Conservation (phyloP, 345 rosid genomes). For the Salix koriyanagi region DNA sequence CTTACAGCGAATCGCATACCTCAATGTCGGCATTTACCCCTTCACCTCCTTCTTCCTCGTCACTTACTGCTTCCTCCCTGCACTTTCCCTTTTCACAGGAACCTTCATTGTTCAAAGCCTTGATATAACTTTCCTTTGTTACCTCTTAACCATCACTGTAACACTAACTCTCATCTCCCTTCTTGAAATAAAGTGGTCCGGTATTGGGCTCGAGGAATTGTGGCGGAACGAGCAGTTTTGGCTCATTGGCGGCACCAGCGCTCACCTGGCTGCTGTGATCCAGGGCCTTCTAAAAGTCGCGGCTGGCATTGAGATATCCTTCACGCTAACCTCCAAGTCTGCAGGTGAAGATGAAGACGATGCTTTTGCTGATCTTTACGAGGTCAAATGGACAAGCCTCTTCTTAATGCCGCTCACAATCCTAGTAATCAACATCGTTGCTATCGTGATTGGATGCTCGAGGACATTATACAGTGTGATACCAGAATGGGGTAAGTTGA, state of each 20-base stretch:
- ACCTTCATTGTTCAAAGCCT: constrained; percentile 66
- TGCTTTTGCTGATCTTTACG: constrained; percentile 64
- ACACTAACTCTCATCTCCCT: constrained; percentile 64
- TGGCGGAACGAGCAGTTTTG: constrained; percentile 97
- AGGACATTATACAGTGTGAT: constrained; percentile 75
- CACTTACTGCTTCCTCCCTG: constrained; percentile 81
- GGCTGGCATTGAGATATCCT: constrained; percentile 82
- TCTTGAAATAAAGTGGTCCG: constrained; percentile 91
- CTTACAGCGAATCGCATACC: constrained; percentile 77
- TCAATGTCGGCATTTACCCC: constrained; percentile 84
- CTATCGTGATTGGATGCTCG: constrained; percentile 63
- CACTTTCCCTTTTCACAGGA: constrained; percentile 74
- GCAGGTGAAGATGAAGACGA: constrained; percentile 74
- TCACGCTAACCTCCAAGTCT: constrained; percentile 69
- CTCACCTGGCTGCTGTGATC: constrained; percentile 75
- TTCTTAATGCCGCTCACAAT: constrained; percentile 81
- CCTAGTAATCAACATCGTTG: constrained; percentile 58
- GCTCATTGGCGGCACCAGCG: constrained; percentile 89
- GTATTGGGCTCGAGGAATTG: constrained; percentile 72
- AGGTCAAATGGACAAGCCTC: constrained; percentile 84
- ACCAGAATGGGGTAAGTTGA: constrained; percentile 81
- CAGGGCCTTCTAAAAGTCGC: constrained; percentile 82
- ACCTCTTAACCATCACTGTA: constrained; percentile 61
- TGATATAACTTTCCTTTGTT: constrained; percentile 52
- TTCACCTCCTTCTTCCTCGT: constrained; percentile 78